A percentile compares a stretch with the other conserved stretches of the same genome.
Conservation (phyloP, 805 yeast genomes). For the Candida coquimbonensis region DNA sequence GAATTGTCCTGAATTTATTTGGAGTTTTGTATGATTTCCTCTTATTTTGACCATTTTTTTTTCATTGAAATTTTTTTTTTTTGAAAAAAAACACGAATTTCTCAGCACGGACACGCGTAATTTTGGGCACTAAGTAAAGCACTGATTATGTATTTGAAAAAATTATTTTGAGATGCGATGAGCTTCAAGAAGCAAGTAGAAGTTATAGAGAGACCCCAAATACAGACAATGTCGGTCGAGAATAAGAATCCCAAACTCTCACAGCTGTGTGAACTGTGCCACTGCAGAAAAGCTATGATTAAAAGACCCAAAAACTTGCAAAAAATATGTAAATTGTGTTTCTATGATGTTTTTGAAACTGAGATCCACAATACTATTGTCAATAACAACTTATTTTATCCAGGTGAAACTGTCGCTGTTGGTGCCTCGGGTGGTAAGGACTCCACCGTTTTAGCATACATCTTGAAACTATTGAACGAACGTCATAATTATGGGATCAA, state of each 20-base stretch:
- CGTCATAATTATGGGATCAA: conserved; percentile 83
- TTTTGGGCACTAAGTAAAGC: conserved; percentile 3
- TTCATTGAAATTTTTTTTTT: no score
- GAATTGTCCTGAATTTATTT: no score
- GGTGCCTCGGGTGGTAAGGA: conserved; percentile 99
- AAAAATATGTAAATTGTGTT: conserved; percentile 86
- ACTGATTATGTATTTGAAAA: no score
- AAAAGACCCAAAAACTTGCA: conserved; percentile 89
- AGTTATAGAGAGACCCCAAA: background rate
- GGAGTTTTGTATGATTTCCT: no score
- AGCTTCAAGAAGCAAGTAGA: background rate
- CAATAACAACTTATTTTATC: conserved; percentile 57
- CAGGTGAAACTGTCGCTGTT: conserved; percentile 87
- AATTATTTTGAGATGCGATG: background rate
- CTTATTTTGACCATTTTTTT: conserved; percentile 16
- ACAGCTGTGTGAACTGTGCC: conserved; percentile 77
- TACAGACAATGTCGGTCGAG: background rate
- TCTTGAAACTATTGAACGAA: conserved; percentile 81
- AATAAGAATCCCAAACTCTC: conserved; percentile 24
- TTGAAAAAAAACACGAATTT: no score
- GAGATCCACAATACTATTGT: conserved; percentile 90
- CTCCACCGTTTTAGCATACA: conserved; percentile 88
- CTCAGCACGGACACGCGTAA: conserved; percentile 8
- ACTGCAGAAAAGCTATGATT: conserved; percentile 73
- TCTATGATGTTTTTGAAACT: conserved; percentile 84